A percentile compares a stretch with the other conserved stretches of the same genome.
These are phyloP conservation scores for Arthrinium puccinioides DNA, from an alignment of 2,329 filamentous ascomycete species.

Conservation along the genomic window DNA sequence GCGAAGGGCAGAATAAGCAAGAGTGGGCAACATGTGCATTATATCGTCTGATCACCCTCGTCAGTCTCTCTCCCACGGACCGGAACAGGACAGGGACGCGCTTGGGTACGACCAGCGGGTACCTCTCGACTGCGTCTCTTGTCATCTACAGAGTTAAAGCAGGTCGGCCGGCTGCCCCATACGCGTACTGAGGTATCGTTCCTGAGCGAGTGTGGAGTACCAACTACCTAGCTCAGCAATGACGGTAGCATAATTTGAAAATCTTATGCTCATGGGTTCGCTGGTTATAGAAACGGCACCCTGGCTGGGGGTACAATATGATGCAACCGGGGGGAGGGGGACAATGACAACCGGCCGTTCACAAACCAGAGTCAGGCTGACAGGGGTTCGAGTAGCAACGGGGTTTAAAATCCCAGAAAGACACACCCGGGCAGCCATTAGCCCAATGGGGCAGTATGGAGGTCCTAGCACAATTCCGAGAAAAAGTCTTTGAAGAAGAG, in stretches of 20 bases:
- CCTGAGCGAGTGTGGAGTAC: constrained; percentile 35
- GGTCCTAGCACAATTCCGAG: no score
- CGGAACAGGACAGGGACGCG: constrained; percentile 22
- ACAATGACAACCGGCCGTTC: no score
- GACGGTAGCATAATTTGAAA: constrained; percentile 51
- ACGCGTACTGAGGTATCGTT: constrained; percentile 29
- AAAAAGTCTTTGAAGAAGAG: no score
- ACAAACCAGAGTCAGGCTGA: no score
- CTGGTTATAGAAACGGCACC: constrained; percentile 44
- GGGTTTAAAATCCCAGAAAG: constrained; percentile 23
- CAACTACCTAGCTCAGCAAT: constrained; percentile 37
- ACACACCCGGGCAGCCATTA: constrained; percentile 18
- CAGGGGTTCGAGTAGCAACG: constrained; percentile 23
- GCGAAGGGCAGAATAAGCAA: constrained; percentile 15
- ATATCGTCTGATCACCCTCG: constrained; percentile 40
- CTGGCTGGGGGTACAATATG: constrained; percentile 30
- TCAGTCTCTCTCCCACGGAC: constrained; percentile 23
- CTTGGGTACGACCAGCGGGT: constrained; percentile 30
- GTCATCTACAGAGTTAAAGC: constrained; percentile 37
- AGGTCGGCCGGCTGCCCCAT: constrained; percentile 10
- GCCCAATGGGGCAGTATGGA: constrained; percentile 20
- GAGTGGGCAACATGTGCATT: constrained; percentile 33
- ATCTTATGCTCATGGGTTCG: constrained; percentile 48
- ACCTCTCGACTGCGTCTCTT: constrained; percentile 29
- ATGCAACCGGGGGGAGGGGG: constrained; percentile 34